These are phyloP conservation scores for Pelargonium australe DNA, from an alignment of 441 rosid species.

Conservation along the genomic window DNA sequence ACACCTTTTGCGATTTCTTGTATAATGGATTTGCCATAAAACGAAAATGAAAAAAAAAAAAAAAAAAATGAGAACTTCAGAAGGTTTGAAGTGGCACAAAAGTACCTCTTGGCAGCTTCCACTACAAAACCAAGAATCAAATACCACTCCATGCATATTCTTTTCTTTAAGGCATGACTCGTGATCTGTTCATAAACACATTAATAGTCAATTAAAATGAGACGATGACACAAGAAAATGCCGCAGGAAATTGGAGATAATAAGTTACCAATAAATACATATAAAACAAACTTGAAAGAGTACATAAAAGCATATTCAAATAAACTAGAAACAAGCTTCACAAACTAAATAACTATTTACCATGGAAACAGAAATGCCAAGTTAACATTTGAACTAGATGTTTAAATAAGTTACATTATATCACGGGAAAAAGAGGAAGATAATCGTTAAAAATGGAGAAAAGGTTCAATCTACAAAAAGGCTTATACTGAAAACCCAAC, in stretches of 20 bases:
- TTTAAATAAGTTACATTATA: neutral
- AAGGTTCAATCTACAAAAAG: neutral
- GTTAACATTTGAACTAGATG: neutral
- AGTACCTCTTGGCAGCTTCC: constrained; percentile 10
- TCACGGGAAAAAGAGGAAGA: too few species aligned
- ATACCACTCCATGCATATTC: constrained; percentile 2
- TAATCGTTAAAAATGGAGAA: neutral
- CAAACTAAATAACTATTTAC: neutral
- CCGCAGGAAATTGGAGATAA: neutral
- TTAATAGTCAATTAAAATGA: neutral
- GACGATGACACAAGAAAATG: neutral
- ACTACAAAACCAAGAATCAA: constrained; percentile 7
- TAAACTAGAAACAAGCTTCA: neutral
- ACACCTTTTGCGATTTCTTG: neutral
- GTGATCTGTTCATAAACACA: neutral
- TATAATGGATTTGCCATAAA: neutral
- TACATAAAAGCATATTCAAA: neutral
- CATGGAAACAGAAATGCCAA: neutral
- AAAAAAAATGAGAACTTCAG: neutral
- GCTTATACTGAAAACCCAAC: neutral
- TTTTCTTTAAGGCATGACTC: constrained; percentile 6
- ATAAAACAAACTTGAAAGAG: neutral
- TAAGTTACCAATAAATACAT: neutral
- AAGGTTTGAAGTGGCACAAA: neutral
- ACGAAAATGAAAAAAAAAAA: neutral